Percentiles rank a stretch among this genome's conserved stretches.
phyloP scores from a whole-genome alignment of 2,329 filamentous ascomycete species.

The Colletotrichum tropicale region DNA sequence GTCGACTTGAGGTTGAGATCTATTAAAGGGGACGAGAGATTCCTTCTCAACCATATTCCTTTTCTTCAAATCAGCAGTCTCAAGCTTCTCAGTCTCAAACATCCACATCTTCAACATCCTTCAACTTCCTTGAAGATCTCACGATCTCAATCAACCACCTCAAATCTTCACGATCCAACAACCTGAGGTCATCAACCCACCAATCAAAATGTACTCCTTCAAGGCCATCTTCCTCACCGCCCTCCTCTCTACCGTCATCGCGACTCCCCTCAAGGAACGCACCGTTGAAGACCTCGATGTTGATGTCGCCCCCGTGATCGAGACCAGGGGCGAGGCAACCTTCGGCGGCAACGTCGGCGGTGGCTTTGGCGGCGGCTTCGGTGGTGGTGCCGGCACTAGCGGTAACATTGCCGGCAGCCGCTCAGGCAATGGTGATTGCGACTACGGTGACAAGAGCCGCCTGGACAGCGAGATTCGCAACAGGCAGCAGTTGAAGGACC shows the following conservation, averaged over 20 bases:
- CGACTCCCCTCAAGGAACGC: not conserved
- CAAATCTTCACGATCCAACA: fast-evolving
- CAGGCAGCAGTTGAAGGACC: constrained; percentile 26
- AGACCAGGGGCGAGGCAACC: not conserved
- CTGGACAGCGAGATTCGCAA: constrained; percentile 32
- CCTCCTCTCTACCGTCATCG: not conserved
- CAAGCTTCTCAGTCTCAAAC: not conserved
- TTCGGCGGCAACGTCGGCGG: not conserved
- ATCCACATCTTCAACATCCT: not conserved
- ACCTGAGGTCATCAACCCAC: not conserved
- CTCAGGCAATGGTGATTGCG: not conserved
- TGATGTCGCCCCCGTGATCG: not conserved
- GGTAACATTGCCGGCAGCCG: not conserved
- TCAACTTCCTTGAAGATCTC: not conserved
- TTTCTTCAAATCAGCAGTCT: not conserved
- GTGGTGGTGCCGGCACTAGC: not conserved
- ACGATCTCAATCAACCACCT: not conserved
- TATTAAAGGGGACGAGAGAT: not conserved
- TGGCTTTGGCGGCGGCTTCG: not conserved
- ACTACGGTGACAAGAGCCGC: not conserved
- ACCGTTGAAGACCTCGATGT: not conserved
- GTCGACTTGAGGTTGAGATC: not conserved
- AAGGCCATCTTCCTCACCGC: not conserved
- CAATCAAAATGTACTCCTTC: not conserved
- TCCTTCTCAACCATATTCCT: fast-evolving